Percentiles rank a stretch among this genome's conserved stretches.
These are phyloP conservation scores for Amaranthus palmeri DNA, from an alignment of 148 eudicot species.

Conservation along the genomic window DNA sequence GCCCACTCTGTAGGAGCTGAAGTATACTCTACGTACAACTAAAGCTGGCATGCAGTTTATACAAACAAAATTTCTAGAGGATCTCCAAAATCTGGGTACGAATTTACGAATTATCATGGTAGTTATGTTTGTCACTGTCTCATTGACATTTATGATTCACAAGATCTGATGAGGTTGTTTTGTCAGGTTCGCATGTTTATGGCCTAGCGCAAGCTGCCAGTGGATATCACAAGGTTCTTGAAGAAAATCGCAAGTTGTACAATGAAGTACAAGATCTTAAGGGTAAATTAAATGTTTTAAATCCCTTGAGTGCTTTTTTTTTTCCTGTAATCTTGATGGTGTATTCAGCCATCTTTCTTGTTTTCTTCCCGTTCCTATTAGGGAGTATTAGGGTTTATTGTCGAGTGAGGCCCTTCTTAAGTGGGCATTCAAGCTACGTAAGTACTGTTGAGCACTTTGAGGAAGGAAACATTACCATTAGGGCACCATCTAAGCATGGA, in stretches of 20 bases:
- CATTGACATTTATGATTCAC: background rate
- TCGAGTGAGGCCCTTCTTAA: constrained; percentile 88
- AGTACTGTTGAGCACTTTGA: constrained; percentile 74
- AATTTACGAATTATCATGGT: constrained; percentile 22
- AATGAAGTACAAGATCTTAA: constrained; percentile 98
- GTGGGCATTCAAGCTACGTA: constrained; percentile 43
- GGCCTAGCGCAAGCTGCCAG: constrained; percentile 96
- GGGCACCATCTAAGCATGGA: constrained; percentile 69
- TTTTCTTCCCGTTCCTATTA: constrained; percentile 19
- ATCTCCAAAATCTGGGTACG: constrained; percentile 78
- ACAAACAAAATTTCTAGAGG: constrained; percentile 85
- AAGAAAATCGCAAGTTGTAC: constrained; percentile 89
- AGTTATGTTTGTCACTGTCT: background rate
- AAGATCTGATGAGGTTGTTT: background rate
- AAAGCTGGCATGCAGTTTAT: constrained; percentile 91
- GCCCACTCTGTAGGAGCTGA: constrained; percentile 49
- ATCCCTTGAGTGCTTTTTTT: background rate
- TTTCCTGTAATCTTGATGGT: background rate
- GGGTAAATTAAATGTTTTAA: constrained; percentile 38
- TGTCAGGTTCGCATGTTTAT: constrained; percentile 64
- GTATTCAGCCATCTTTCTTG: background rate
- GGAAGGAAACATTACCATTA: constrained; percentile 72
- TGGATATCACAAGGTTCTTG: constrained; percentile 92
- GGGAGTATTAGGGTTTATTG: constrained; percentile 96
- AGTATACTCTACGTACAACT: constrained; percentile 66